Percentiles rank a stretch among this genome's conserved stretches.
Evolutionary conservation across 805 yeast genomes (phyloP).

Genomic region (Ogataea neopini): DNA sequence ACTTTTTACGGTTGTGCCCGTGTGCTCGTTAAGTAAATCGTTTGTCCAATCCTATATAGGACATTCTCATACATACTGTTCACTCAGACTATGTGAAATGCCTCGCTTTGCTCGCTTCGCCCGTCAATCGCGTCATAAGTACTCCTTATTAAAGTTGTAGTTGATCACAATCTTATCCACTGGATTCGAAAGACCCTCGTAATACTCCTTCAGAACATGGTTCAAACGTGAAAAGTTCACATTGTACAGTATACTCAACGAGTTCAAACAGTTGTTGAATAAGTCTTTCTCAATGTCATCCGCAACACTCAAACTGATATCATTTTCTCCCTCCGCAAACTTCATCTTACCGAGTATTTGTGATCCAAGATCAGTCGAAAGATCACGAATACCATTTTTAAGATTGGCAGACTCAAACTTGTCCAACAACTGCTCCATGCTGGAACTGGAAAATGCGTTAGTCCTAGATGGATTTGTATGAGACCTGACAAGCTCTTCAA

Average conservation of each 20-base stretch:
- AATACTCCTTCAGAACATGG: slow-evolving; percentile 55
- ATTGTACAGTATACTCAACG: slow-evolving; percentile 61
- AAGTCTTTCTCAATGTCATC: slow-evolving; percentile 53
- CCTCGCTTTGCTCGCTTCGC: too few relatives aligned
- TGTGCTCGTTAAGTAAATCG: too few relatives aligned
- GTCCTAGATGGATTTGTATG: slow-evolving; percentile 54
- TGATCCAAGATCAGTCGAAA: slow-evolving; percentile 55
- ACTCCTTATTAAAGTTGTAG: slow-evolving; percentile 33
- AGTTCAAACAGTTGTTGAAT: slow-evolving; percentile 65
- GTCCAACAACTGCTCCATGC: slow-evolving; percentile 55
- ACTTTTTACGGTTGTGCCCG: too few relatives aligned
- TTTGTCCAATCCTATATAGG: too few relatives aligned
- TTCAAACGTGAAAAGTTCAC: slow-evolving; percentile 56
- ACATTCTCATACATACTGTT: too few relatives aligned
- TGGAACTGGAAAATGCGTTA: slow-evolving; percentile 62
- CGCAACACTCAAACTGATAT: slow-evolving; percentile 28
- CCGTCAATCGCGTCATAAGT: slow-evolving; percentile 11
- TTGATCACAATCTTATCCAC: slow-evolving; percentile 35
- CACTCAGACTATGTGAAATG: too few relatives aligned
- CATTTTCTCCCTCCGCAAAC: slow-evolving; percentile 26
- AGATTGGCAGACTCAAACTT: slow-evolving; percentile 63
- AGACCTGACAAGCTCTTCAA: slow-evolving; percentile 50
- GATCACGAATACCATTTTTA: slow-evolving; percentile 50
- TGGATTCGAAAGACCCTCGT: slow-evolving; percentile 37
- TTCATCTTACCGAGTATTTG: slow-evolving; percentile 42